Percentiles rank a stretch among this genome's conserved stretches.
phyloP scores from a whole-genome alignment of 345 rosid species.

The Populus ilicifolia region DNA sequence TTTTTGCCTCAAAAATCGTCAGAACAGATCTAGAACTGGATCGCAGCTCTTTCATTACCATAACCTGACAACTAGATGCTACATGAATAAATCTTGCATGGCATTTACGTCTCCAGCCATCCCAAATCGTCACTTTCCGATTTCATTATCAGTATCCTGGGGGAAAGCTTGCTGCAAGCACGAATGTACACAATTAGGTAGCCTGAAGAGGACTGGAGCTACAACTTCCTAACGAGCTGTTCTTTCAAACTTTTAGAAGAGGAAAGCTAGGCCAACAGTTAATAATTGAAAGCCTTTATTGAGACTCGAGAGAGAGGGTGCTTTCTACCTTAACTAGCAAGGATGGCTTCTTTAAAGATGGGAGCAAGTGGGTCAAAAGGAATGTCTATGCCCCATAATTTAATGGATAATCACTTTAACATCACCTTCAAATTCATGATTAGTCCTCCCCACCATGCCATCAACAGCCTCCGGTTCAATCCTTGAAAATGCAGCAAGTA shows the following conservation, averaged over 20 bases:
- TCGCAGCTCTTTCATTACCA: not conserved
- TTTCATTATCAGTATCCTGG: no score
- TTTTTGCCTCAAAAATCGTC: not conserved
- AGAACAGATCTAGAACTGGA: not conserved
- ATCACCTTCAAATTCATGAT: conserved; percentile 19
- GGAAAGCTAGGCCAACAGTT: no score
- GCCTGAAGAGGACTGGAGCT: no score
- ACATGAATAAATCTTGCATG: not conserved
- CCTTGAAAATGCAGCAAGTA: not conserved
- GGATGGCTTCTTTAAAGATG: not conserved
- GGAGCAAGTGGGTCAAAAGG: conserved; percentile 8
- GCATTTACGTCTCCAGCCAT: not conserved
- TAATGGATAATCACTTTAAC: not conserved
- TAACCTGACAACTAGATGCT: no score
- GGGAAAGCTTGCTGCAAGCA: no score
- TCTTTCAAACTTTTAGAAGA: no score
- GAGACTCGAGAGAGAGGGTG: no score
- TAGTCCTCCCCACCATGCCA: conserved; percentile 4
- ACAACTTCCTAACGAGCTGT: no score
- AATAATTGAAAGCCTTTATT: not conserved
- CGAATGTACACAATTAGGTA: no score
- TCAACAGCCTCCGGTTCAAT: not conserved
- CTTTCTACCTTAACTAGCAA: not conserved
- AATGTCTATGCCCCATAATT: not conserved
- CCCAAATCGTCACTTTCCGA: no score